Conservation (phyloP, 1,139 yeast species). For the Yamadazyma dendronema region DNA sequence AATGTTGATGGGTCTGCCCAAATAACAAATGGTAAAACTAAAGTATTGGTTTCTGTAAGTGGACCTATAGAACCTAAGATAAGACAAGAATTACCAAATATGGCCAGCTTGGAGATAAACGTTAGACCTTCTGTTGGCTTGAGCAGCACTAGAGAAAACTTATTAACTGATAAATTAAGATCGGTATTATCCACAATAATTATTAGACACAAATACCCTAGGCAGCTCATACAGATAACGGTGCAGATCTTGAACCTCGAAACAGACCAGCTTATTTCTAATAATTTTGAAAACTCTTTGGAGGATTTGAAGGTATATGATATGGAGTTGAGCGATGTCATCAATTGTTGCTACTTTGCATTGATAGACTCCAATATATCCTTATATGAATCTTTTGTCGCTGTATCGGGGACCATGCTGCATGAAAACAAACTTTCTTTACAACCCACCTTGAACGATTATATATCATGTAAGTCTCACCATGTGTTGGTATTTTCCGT, state of each 20-base stretch:
- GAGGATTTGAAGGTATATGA: conserved; percentile 30
- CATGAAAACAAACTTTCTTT: conserved; percentile 28
- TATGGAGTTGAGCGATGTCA: conserved; percentile 65
- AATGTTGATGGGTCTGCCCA: conserved; percentile 83
- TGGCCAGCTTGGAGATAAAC: conserved; percentile 74
- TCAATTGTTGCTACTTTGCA: conserved; percentile 73
- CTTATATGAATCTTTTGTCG: conserved; percentile 57
- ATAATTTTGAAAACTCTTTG: conserved; percentile 21
- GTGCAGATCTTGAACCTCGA: conserved; percentile 54
- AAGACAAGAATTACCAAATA: conserved; percentile 82
- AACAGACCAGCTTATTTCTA: conserved; percentile 48
- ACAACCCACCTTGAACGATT: conserved; percentile 43
- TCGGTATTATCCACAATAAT: conserved; percentile 62
- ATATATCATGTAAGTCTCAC: conserved; percentile 49
- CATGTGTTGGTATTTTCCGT: conserved; percentile 70
- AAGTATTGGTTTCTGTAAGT: conserved; percentile 71
- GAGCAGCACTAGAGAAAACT: conserved; percentile 73
- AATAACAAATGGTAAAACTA: conserved; percentile 48
- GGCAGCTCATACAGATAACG: conserved; percentile 81
- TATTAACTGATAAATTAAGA: conserved; percentile 69
- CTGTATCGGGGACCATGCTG: conserved; percentile 31
- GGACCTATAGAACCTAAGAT: conserved; percentile 90
- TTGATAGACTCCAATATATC: conserved; percentile 79
- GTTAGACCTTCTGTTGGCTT: conserved; percentile 79
- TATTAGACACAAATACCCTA: conserved; percentile 68